Conservation (phyloP, 2,329 filamentous ascomycete species). For the Talaromyces funiculosus region DNA sequence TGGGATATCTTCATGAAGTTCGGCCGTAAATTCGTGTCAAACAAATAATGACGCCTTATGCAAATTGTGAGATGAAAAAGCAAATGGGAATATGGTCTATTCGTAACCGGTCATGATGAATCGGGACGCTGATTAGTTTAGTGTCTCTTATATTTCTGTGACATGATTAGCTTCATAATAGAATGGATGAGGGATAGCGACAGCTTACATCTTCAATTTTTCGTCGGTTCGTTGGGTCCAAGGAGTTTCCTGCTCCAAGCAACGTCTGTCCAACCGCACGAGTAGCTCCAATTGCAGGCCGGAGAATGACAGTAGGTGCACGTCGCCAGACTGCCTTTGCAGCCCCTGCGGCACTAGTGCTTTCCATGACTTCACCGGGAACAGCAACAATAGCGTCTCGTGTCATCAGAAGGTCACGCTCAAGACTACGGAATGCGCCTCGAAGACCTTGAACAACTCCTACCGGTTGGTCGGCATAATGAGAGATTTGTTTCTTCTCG, state of each 20-base stretch:
- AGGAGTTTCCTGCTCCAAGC: constrained; percentile 82
- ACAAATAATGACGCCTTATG: constrained; percentile 2
- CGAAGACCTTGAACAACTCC: constrained; percentile 80
- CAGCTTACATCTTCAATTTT: constrained; percentile 80
- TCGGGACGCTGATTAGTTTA: constrained; percentile 15
- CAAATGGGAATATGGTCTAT: constrained; percentile 2
- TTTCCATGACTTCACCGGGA: constrained; percentile 84
- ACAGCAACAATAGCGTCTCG: constrained; percentile 92
- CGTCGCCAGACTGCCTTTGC: constrained; percentile 71
- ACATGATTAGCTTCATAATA: not conserved
- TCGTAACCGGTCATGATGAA: not conserved
- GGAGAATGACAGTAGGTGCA: constrained; percentile 87
- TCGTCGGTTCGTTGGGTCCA: constrained; percentile 76
- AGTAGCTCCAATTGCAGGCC: constrained; percentile 83
- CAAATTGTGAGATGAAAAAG: not conserved
- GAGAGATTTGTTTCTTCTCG: constrained; percentile 71
- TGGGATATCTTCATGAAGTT: not conserved
- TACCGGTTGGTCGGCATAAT: constrained; percentile 91
- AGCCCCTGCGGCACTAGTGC: constrained; percentile 71
- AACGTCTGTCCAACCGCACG: constrained; percentile 85
- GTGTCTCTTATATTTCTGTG: constrained; percentile 42
- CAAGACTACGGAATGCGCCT: constrained; percentile 74
- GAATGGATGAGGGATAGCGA: constrained; percentile 37
- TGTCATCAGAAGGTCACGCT: constrained; percentile 79
- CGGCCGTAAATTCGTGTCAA: constrained; percentile 1